Conservation (phyloP, 2,329 filamentous ascomycete species). For the Aspergillus udagawae region DNA sequence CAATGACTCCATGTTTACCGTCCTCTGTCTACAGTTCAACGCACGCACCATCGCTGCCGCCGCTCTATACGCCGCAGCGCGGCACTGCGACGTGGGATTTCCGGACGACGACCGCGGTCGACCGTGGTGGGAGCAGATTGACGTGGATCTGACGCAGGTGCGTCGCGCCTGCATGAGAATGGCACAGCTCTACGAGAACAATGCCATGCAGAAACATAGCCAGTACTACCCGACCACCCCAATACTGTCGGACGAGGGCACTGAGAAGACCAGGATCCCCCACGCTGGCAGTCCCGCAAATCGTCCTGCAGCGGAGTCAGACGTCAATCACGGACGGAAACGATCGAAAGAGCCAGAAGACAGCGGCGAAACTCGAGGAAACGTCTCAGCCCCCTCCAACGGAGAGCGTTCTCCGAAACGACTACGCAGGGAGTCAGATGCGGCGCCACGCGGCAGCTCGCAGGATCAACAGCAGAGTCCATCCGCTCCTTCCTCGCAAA, state of each 20-base stretch:
- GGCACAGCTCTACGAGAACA: slow-evolving; percentile 51
- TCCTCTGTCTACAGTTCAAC: slow-evolving; percentile 75
- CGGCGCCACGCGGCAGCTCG: slow-evolving; percentile 4
- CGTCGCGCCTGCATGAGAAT: slow-evolving; percentile 71
- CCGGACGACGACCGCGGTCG: slow-evolving; percentile 67
- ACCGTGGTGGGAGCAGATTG: slow-evolving; percentile 82
- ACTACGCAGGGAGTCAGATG: slow-evolving; percentile 27
- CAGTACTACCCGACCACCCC: slow-evolving; percentile 41
- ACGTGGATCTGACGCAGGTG: slow-evolving; percentile 67
- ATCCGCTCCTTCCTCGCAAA: slow-evolving; percentile 7
- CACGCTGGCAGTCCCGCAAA: slow-evolving; percentile 26
- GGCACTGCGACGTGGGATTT: slow-evolving; percentile 69
- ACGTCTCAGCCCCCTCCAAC: slow-evolving; percentile 15
- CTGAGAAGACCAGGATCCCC: slow-evolving; percentile 35
- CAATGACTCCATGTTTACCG: slow-evolving; percentile 83
- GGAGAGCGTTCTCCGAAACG: slow-evolving; percentile 36
- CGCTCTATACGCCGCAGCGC: slow-evolving; percentile 80
- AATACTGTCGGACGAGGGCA: slow-evolving; percentile 29
- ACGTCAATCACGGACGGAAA: slow-evolving; percentile 33
- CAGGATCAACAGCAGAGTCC: slow-evolving; percentile 5
- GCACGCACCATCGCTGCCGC: slow-evolving; percentile 78
- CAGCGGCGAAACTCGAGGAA: neutral
- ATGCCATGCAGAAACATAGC: slow-evolving; percentile 40
- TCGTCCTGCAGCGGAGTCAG: slow-evolving; percentile 6
- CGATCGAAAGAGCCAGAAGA: slow-evolving; percentile 38